Base-by-base conservation (phyloP, 495 filamentous ascomycete species). In the Penicillium roqueforti region DNA sequence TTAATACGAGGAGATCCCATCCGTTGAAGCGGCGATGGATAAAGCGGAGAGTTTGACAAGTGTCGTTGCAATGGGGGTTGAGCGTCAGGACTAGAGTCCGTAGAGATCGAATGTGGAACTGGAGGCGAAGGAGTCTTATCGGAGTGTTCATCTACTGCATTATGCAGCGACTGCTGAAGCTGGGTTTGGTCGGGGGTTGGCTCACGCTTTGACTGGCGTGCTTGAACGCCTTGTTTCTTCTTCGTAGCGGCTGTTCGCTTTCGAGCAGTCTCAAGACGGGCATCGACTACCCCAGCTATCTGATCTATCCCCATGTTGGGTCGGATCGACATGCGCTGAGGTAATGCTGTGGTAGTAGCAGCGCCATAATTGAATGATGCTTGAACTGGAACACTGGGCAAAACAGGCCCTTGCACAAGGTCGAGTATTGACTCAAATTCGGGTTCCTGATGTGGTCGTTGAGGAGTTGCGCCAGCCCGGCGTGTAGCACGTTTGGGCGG, bases 111-210 rank as follows among this genome's bases (percentile, higher is more conserved):
- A 34, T 64, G 65, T 18, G 61, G 69, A 49, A 72, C 45, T n/a
- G 72, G 74, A 20, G 72, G 74, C 10, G 70, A 62, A 19, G 72
- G 72, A 2, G 73, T 76, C 3, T 63, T 52, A 42, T 68, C 70
- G 10, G 71, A 74, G 25, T 54, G 63, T 13, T 44, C 66, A 58
- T 9, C 60, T n/a, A 32, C 43, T n/a, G 57, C 67, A 34, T 68
- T 62, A 1, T 63, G 58, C n/a, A 77, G 53, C 1, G 57, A 53
- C 10, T 66, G 63, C 37, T 68, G 58, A 26, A 76, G 60, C 53
- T 77, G 74, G 1, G 63, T 50, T 44, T 75, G 60, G 51, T 77
- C 74, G 4, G 74, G 74, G 22, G 74, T 77, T 16, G 74, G 72
- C 39, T 68, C 69, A 7, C 74, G 69, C 28, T 58, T 70, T 14